Conservation (phyloP, 129 eudicot genomes). For the Helianthus tuberosus region DNA sequence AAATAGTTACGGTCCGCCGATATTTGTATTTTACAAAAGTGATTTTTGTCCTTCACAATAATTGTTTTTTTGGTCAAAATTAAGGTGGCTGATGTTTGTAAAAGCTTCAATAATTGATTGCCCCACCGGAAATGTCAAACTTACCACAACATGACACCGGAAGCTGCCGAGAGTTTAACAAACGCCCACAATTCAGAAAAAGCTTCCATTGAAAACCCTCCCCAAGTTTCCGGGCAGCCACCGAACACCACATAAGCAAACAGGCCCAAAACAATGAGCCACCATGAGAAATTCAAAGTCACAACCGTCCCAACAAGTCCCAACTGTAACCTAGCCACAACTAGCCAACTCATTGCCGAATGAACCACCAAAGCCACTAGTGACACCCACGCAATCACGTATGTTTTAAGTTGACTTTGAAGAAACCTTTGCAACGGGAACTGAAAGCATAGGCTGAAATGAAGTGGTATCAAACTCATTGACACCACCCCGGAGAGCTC, state of each 20-base stretch:
- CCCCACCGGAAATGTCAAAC: neutral
- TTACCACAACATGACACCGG: conserved; percentile 96
- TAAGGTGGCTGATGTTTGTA: too few species aligned
- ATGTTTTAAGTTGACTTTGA: conserved; percentile 77
- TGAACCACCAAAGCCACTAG: conserved; percentile 56
- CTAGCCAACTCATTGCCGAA: conserved; percentile 54
- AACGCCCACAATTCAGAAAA: conserved; percentile 76
- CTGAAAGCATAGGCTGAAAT: conserved; percentile 71
- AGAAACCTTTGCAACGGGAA: conserved; percentile 81
- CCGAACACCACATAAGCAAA: conserved; percentile 51
- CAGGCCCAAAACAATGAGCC: conserved; percentile 56
- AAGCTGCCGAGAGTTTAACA: conserved; percentile 79
- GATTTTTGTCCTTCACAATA: too few species aligned
- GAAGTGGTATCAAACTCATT: conserved; percentile 61
- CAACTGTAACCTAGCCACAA: conserved; percentile 43
- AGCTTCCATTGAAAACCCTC: conserved; percentile 73
- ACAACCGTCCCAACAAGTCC: conserved; percentile 66
- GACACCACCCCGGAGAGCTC: conserved; percentile 72
- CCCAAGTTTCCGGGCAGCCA: conserved; percentile 75
- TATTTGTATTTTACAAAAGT: too few species aligned
- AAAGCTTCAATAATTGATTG: too few species aligned
- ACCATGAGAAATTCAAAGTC: conserved; percentile 68
- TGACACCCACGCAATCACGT: conserved; percentile 69
- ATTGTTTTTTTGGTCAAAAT: too few species aligned
- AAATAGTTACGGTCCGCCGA: too few species aligned